These are phyloP conservation scores for Aspergillus nanangensis DNA, from an alignment of 495 filamentous ascomycete species.

Conservation along the genomic window DNA sequence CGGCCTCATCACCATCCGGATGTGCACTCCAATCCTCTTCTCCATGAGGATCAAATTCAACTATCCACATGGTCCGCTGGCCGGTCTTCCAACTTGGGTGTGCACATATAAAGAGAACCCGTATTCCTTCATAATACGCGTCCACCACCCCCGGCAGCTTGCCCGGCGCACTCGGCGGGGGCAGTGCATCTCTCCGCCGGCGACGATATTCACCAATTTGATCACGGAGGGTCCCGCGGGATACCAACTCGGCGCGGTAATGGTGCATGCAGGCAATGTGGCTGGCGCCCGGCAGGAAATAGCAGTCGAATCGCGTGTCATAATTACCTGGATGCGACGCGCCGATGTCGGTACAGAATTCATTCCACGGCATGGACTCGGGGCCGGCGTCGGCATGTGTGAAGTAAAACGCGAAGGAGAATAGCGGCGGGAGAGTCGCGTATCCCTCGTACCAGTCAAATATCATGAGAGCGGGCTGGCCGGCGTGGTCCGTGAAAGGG, in stretches of 20 bases:
- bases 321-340: background rate
- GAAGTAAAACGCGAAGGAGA: conserved; percentile 5
- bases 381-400: conserved; percentile 1
- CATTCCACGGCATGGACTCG: background rate
- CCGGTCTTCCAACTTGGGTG: background rate
- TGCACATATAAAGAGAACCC: conserved; percentile 4
- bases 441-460: background rate
- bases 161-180: background rate
- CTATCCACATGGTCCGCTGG: background rate
- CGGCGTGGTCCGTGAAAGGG: background rate
- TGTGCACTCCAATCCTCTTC: too few species aligned
- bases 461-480: background rate
- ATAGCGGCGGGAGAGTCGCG: conserved; percentile 2
- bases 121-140: background rate
- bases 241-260: background rate
- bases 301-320: conserved; percentile 4
- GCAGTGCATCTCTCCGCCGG: background rate
- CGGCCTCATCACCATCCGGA: too few species aligned
- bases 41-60: background rate
- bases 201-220: background rate
- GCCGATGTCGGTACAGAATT: background rate
- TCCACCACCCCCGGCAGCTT: conserved; percentile 3
- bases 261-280: conserved; percentile 1
- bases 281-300: background rate
- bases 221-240: background rate